Evolutionary conservation across 192 early-diverging fungal species (phyloP), one percentile per base, ranked within the genome.

Genomic region (Coemansia sp.): DNA sequence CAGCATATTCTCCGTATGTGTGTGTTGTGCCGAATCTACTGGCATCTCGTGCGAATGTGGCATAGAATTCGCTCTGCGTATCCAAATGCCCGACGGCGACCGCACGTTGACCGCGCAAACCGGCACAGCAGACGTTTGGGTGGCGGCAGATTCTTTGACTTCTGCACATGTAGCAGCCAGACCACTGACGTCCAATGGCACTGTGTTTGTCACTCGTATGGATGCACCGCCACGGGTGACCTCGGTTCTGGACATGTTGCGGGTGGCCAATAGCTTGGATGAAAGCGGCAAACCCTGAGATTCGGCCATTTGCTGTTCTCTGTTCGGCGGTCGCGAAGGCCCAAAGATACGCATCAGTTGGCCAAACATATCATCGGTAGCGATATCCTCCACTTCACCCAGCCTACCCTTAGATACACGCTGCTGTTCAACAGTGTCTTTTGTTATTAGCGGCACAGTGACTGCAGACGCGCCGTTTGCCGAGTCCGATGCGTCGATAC

Each of bases 221-320:
- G 34, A 18, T 18, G 36, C 59, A 7, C 59, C 59, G 37, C 37
- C 59, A 1, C 59, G 35, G 11, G 37, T 61, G 5, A 57, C 55
- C 32, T 15, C 14, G 37, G 17, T 18, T 36, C 3, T 20, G 28
- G 45, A 1, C 17, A 15, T 5, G 7, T 1, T 35, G 62, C 54
- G 36, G n/a, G 51, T 20, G 2, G 70, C 38, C 43, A 79, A 45
- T 11, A 83, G 57, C 5, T 68, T 71, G 43, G 80, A 83, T 2
- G 80, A 74, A 14, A 83, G 62, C 37, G 80, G 80, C 52, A 83
- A 63, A 1, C 80, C 80, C 61, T 83, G 80, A 9, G 72, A 59
- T 61, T 83, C 80, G 32, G 80, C 80, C 66, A 83, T 38, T 62
- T 76, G 74, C 69, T 77, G 80, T 45, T 65, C 55, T 1, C 62